Conservation (phyloP, 2,329 filamentous ascomycete genomes). For the Neoarthrinium moseri region DNA sequence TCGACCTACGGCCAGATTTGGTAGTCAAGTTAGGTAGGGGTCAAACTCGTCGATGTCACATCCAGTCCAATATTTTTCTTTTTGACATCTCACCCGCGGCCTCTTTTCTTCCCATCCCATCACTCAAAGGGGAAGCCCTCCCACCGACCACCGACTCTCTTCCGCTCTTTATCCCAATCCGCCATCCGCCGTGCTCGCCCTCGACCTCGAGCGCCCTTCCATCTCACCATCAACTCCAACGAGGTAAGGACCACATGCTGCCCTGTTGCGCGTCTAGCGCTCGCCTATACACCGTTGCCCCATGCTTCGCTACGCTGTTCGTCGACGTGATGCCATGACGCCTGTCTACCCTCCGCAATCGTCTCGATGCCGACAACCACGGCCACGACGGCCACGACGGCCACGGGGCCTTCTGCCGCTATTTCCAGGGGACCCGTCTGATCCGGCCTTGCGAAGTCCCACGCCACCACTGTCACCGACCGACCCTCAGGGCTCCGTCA, state of each 20-base stretch:
- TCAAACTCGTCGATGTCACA: conserved; percentile 12
- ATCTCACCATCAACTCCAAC: conserved; percentile 5
- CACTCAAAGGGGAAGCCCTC: too few species aligned
- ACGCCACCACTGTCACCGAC: too few species aligned
- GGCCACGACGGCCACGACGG: too few species aligned
- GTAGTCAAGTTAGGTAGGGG: conserved; percentile 1
- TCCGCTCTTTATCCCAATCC: neutral
- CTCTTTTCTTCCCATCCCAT: neutral
- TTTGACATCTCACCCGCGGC: conserved; percentile 9
- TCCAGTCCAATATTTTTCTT: conserved; percentile 12
- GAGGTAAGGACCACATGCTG: conserved; percentile 15
- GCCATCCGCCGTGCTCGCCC: neutral
- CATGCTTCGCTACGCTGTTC: conserved; percentile 7
- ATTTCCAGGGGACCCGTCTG: too few species aligned
- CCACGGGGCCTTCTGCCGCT: too few species aligned
- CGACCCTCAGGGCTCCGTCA: too few species aligned
- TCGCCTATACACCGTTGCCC: conserved; percentile 9
- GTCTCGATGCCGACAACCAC: too few species aligned
- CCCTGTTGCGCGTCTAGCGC: conserved; percentile 13
- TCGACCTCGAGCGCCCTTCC: conserved; percentile 2
- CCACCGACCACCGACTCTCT: too few species aligned
- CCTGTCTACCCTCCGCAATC: neutral
- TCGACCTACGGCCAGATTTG: too few species aligned
- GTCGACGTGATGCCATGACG: conserved; percentile 1
- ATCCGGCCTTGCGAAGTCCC: too few species aligned